Evolutionary conservation across 2,329 filamentous ascomycete species (phyloP).

Genomic region (Trichoderma atroviride): DNA sequence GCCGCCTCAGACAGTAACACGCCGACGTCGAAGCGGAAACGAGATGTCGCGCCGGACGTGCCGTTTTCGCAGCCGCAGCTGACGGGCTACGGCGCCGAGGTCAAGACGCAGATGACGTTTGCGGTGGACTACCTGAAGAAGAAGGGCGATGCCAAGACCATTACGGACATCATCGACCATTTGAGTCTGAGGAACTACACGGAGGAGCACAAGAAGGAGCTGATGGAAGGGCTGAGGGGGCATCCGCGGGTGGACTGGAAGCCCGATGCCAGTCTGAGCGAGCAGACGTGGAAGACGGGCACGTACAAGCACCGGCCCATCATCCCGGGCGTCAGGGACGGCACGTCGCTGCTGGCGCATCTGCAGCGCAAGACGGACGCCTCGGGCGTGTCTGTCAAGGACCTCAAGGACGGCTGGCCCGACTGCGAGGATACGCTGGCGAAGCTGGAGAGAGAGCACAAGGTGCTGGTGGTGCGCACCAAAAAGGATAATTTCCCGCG

Average conservation of each 20-base stretch:
- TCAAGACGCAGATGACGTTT: constrained; percentile 86
- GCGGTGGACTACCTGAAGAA: constrained; percentile 81
- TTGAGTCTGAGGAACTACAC: constrained; percentile 69
- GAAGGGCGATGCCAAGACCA: constrained; percentile 67
- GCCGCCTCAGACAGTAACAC: constrained; percentile 63
- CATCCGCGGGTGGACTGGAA: constrained; percentile 63
- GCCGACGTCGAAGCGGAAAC: constrained; percentile 64
- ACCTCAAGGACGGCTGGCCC: constrained; percentile 95
- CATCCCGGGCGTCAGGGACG: constrained; percentile 76
- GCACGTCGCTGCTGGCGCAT: constrained; percentile 75
- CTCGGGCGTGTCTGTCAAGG: constrained; percentile 79
- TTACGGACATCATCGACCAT: constrained; percentile 78
- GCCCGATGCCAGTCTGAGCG: constrained; percentile 61
- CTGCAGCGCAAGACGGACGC: constrained; percentile 82
- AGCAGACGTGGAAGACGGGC: constrained; percentile 67
- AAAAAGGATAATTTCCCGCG: constrained; percentile 89
- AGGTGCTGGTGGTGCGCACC: constrained; percentile 81
- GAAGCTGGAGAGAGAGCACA: constrained; percentile 74
- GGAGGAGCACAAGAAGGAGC: constrained; percentile 62
- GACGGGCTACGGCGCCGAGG: constrained; percentile 74
- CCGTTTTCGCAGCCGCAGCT: constrained; percentile 75
- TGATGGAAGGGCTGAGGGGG: constrained; percentile 69
- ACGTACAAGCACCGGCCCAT: constrained; percentile 83
- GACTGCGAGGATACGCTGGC: constrained; percentile 79
- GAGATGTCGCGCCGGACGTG: constrained; percentile 57